Base-by-base conservation (phyloP, 768 basidiomycete genomes). In the Podaxis pistillaris region DNA sequence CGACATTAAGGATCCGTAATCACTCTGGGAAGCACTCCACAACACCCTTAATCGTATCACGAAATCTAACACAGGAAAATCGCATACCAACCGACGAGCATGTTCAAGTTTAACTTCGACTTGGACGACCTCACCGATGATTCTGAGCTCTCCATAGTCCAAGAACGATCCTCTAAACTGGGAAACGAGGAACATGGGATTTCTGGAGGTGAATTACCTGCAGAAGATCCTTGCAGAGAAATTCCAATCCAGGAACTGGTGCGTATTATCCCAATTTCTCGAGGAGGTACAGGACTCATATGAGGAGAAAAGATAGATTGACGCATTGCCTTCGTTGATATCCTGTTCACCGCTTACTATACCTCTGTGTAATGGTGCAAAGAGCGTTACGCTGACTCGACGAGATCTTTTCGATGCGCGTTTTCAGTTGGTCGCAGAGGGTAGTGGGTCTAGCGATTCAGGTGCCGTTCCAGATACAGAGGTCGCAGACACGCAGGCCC, bases 351-450 rank as follows among this genome's bases (percentile, higher is more conserved):
- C 91, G 2, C 67, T 95, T 13, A 68, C 73, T 2, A 73, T 90
- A 3, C 83, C 86, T 1, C 74, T 84, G 4, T 66, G 74, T 0
- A 74, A 74, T 22, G 73, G 70, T 13, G 60, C 69, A 2, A 68
- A 70, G 46, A 63, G 62, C 17, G 62, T 81, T 9, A 72, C 77
- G 0, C 76, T 98, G 28, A 76, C 86, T 3, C 86, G 94, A 13
- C 82, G 96, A 62, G 96, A 98, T 74, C 79, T 98, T 4, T 98
- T 94, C 69, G 96, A 99, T 74, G 96, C 92, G 0, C 86, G 95
- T n/a, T 97, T 96, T 73, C 96, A 98, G 72, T 77, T 97, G 28
- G 91, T 94, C 47, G 83, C 89, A 2, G 83, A 87, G 62, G 75
- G 73, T 5, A 75, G 12, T 22, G 46, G 19, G 12, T 22, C 68